Base-by-base conservation (phyloP, 805 yeast species). In the Henningerozyma blattae region DNA sequence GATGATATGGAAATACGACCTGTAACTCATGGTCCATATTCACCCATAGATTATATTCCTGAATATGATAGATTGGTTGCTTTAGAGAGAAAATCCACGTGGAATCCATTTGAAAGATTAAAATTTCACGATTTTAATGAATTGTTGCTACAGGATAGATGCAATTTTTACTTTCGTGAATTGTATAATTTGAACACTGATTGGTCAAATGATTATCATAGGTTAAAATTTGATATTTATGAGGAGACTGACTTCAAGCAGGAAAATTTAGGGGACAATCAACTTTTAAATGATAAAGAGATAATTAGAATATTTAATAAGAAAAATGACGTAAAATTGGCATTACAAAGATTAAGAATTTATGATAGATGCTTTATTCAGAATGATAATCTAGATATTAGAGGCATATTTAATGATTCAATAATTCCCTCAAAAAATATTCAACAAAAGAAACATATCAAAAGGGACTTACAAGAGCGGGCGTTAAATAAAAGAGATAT, bases 21-120 rank as follows among this genome's bases (percentile, higher is more conserved):
- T 13, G 3, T 33, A 9, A 16, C 16, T 12, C 18, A 18, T 12
- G 27, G 24, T 9, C 42, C 43, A 15, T 41, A 43, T 3, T 39
- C 49, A 27, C 49, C 49, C 9, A 18, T 45, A 4, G 46, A 45
- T 26, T 28, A 38, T 13, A 33, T 45, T n/a, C 41, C 44, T 4
- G 33, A 22, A 12, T 39, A 35, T 34, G 39, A 45, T 31, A n/a
- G 18, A 1, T 35, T 34, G 6, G 34, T 41, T 18, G 30, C 25
- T 5, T 18, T 19, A 15, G 35, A 34, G 24, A 20, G 29, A 22
- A 18, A 28, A 18, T 22, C 16, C 15, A 9, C 3, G 6, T 33
- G 31, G 39, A 20, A 25, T 15, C 27, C 33, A 4, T 13, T 22
- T 18, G 32, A 22, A 17, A 34, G 32, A 5, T 27, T 27, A 15